Conservation (phyloP, 768 basidiomycete genomes). For the Cyclocybe cylindracea region DNA sequence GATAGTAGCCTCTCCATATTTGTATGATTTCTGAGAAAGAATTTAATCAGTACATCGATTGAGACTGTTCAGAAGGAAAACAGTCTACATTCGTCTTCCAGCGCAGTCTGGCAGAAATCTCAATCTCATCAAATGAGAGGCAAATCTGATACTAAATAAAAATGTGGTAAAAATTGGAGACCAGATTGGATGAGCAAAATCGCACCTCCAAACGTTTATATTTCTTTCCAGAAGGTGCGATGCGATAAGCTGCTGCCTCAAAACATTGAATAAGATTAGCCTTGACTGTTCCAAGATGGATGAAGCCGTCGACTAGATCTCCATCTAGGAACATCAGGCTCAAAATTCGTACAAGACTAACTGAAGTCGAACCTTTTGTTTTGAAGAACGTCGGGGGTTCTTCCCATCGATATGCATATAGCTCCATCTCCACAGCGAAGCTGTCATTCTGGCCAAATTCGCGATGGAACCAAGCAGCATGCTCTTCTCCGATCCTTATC, state of each 20-base stretch:
- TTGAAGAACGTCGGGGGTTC: constrained; percentile 14
- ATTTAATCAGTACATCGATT: neutral
- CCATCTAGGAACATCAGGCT: constrained; percentile 3
- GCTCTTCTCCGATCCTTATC: constrained; percentile 6
- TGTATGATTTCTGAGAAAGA: neutral
- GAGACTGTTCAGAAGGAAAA: neutral
- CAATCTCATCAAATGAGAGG: constrained; percentile 12
- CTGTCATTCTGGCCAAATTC: constrained; percentile 6
- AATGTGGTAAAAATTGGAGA: neutral
- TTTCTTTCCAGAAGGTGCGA: neutral
- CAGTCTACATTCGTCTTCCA: constrained; percentile 12
- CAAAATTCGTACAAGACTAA: neutral
- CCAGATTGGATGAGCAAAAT: neutral
- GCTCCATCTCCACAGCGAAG: constrained; percentile 10
- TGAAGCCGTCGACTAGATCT: constrained; percentile 8
- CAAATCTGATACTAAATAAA: constrained; percentile 14
- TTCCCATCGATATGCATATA: constrained; percentile 16
- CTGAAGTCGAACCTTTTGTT: constrained; percentile 5
- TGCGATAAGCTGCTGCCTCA: neutral
- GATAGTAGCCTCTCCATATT: constrained; percentile 7
- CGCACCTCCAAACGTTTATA: constrained; percentile 9
- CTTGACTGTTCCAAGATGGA: constrained; percentile 16
- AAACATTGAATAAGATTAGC: constrained; percentile 11
- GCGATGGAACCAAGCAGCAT: constrained; percentile 5
- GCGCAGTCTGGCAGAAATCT: constrained; percentile 8